Evolutionary conservation across 2,329 filamentous ascomycete species (phyloP).

Genomic region (Fusarium palustre): DNA sequence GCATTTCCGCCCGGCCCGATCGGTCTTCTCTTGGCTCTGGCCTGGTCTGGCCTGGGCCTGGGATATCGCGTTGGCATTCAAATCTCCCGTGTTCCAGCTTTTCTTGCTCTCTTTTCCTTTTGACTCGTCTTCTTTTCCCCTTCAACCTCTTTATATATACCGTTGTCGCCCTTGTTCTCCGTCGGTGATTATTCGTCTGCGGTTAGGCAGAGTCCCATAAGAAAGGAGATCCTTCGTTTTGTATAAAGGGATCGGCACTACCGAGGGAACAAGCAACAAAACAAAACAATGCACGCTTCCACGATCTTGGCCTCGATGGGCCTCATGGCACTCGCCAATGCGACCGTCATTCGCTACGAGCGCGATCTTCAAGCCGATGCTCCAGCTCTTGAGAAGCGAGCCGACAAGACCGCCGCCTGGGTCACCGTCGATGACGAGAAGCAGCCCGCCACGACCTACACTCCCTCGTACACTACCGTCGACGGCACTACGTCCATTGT

Average conservation of each 20-base stretch:
- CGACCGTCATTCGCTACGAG: slow-evolving; percentile 40
- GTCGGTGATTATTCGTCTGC: slow-evolving; percentile 20
- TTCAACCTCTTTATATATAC: slow-evolving; percentile 1
- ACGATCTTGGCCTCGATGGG: slow-evolving; percentile 50
- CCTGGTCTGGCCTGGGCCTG: slow-evolving; percentile 1
- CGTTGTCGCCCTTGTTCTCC: slow-evolving; percentile 31
- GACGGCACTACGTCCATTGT: slow-evolving; percentile 56
- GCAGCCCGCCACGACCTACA: slow-evolving; percentile 59
- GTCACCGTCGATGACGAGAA: slow-evolving; percentile 63
- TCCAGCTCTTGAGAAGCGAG: slow-evolving; percentile 41
- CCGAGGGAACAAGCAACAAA: slow-evolving; percentile 12
- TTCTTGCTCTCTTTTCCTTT: slow-evolving; percentile 11
- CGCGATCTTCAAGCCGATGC: slow-evolving; percentile 25
- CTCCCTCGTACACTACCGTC: slow-evolving; percentile 61
- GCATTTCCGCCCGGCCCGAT: slow-evolving; percentile 38
- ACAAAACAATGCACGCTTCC: slow-evolving; percentile 49
- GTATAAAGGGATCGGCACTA: slow-evolving; percentile 6
- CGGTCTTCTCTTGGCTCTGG: slow-evolving; percentile 29
- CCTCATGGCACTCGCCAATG: slow-evolving; percentile 45
- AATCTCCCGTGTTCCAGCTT: slow-evolving; percentile 26
- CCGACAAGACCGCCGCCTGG: slow-evolving; percentile 61
- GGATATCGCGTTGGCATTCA: slow-evolving; percentile 18
- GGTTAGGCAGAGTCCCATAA: slow-evolving; percentile 8
- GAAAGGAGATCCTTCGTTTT: slow-evolving; percentile 8
- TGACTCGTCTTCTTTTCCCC: slow-evolving; percentile 4